A percentile compares a stretch with the other conserved stretches of the same genome.
Evolutionary conservation across 352 stramenopile species (phyloP).

Genomic region (Globisporangium lucens): DNA sequence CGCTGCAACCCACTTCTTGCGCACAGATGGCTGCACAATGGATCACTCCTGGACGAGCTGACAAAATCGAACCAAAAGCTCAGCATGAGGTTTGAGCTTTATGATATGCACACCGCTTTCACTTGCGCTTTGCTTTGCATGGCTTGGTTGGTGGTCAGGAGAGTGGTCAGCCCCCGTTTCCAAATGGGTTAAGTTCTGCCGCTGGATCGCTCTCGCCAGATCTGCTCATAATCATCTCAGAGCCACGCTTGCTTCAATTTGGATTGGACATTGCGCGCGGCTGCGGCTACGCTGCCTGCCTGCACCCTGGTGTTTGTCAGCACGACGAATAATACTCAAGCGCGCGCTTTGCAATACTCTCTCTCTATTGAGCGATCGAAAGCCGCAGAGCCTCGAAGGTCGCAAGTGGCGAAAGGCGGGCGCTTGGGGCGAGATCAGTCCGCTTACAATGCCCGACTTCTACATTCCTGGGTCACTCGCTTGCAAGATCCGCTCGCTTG

Average conservation of each 20-base stretch:
- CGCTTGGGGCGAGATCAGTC: background rate
- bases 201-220: background rate
- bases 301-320: background rate
- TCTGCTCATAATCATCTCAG: background rate
- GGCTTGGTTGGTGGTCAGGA: background rate
- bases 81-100: background rate
- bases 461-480: background rate
- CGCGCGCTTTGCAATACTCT: background rate
- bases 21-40: slow-evolving; percentile 4
- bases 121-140: background rate
- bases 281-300: background rate
- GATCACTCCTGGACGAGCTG: background rate
- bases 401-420: background rate
- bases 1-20: slow-evolving; percentile 6
- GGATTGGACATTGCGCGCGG: background rate
- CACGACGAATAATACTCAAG: background rate
- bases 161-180: background rate
- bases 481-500: background rate
- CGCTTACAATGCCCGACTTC: background rate
- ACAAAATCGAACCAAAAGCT: background rate
- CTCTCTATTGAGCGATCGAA: background rate
- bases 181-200: background rate
- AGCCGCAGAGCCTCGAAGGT: background rate
- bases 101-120: background rate
- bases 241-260: background rate